Base-by-base conservation (phyloP, 768 basidiomycete species). In the Calocera cornea region DNA sequence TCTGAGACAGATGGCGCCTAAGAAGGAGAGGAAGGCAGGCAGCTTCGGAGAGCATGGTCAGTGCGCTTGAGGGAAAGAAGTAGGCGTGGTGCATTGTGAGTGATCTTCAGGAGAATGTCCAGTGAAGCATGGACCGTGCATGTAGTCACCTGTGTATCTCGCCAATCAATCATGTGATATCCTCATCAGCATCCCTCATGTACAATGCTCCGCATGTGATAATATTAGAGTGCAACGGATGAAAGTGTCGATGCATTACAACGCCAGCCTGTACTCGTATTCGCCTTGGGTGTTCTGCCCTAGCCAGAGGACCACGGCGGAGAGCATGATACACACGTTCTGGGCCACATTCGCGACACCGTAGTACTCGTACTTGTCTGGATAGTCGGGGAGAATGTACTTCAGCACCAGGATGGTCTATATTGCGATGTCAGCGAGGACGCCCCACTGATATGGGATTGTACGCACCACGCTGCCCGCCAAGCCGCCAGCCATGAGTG, bases 271-370 rank as follows among this genome's bases (percentile, higher is more conserved):
- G 76, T 95, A 97, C 75, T 97, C 93, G 78, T 95, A 97, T 76
- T 98, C 95, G 71, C 83, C 85, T 69, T 85, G 85, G 1, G 84
- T 81, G 69, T 83, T 91, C 80, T 95, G 93, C 2, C 93, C 90
- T 66, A 94, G 82, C 95, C 95, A 97, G 16, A 97, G 82, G 1
- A 97, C 84, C 69, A 95, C 83, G 0, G 88, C 86, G 19, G 92
- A 93, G 40, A 88, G 80, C 89, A 91, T 90, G 67, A 91, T 80
- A 2, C 85, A 84, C 16, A 89, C 85, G 73, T 93, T 95, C 80
- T 97, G 94, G 11, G 88, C 87, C n/a, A 98, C 92, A 76, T 93
- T 95, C 54, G 93, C 92, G 69, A 92, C 90, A 24, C 95, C 95
- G 75, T 94, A 97, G 77, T 93, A 95, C 27, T 84, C 83, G 77